Percentiles rank a stretch among this genome's conserved stretches.
Evolutionary conservation across 225 moss, liverwort and hornwort species (phyloP).

Genomic region (Marchantia paleacea): DNA sequence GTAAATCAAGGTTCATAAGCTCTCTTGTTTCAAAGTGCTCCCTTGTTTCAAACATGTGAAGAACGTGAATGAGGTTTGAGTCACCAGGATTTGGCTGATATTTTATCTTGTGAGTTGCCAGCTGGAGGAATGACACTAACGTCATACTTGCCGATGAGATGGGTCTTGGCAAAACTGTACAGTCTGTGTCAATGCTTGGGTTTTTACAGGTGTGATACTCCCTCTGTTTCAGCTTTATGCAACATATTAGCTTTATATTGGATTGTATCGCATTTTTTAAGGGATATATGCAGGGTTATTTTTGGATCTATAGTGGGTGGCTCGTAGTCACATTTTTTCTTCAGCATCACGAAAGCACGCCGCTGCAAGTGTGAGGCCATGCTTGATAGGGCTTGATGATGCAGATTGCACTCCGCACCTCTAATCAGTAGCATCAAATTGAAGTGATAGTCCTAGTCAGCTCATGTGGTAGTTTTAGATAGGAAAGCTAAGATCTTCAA

Average conservation of each 20-base stretch:
- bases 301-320: neutral
- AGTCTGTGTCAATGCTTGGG: constrained; percentile 98
- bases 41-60: no score
- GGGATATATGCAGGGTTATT: neutral
- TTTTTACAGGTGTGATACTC: constrained; percentile 72
- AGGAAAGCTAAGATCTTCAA: neutral
- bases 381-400: neutral
- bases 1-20: no score
- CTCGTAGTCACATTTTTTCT: neutral
- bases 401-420: neutral
- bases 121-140: constrained; percentile 99
- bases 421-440: neutral
- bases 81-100: neutral
- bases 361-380: neutral
- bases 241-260: neutral
- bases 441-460: neutral
- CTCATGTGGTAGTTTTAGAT: neutral
- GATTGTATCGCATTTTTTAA: neutral
- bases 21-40: no score
- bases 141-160: constrained; percentile 99
- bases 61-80: neutral
- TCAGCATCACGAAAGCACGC: neutral
- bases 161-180: constrained; percentile 99
- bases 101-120: constrained; percentile 16
- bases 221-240: neutral